A percentile compares a stretch with the other conserved stretches of the same genome.
These are phyloP conservation scores for Harrya chromipes DNA, from an alignment of 768 basidiomycete species.

Conservation along the genomic window DNA sequence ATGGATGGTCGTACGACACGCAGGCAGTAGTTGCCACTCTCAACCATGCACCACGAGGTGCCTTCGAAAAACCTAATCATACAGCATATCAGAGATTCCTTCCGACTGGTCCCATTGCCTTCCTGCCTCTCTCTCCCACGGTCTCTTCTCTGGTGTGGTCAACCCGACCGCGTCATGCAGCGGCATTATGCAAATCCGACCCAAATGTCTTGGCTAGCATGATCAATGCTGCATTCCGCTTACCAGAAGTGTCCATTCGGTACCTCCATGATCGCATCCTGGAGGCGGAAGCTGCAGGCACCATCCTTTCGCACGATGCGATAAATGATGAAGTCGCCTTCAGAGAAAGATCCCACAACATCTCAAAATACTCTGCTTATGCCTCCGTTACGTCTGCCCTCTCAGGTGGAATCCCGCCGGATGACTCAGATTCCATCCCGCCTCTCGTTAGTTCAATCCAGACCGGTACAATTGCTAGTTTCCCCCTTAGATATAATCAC, in stretches of 20 bases:
- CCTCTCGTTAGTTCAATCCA: slow-evolving; percentile 74
- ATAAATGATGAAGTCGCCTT: slow-evolving; percentile 65
- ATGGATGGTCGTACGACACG: slow-evolving; percentile 88
- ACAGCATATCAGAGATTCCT: slow-evolving; percentile 94
- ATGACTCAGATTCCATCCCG: slow-evolving; percentile 62
- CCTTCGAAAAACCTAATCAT: slow-evolving; percentile 62
- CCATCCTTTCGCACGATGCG: slow-evolving; percentile 44
- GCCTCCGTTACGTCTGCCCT: slow-evolving; percentile 41
- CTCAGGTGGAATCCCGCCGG: slow-evolving; percentile 53
- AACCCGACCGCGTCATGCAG: slow-evolving; percentile 71
- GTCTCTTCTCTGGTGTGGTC: slow-evolving; percentile 94
- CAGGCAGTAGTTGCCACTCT: slow-evolving; percentile 91
- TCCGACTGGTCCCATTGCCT: slow-evolving; percentile 93
- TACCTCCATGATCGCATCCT: slow-evolving; percentile 63
- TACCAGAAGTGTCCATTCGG: slow-evolving; percentile 69
- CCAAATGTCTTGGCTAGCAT: slow-evolving; percentile 62
- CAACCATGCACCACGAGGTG: slow-evolving; percentile 61
- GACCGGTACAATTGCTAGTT: slow-evolving; percentile 74
- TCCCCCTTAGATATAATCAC: slow-evolving; percentile 86
- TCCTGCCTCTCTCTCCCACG: slow-evolving; percentile 80
- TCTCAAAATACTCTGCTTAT: slow-evolving; percentile 61
- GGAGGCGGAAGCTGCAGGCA: slow-evolving; percentile 45
- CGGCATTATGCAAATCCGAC: slow-evolving; percentile 64
- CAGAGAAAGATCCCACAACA: slow-evolving; percentile 69
- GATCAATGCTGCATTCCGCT: slow-evolving; percentile 89